These are phyloP conservation scores for Marasmius oreades DNA, from an alignment of 1,284 basidiomycete species.

Conservation along the genomic window DNA sequence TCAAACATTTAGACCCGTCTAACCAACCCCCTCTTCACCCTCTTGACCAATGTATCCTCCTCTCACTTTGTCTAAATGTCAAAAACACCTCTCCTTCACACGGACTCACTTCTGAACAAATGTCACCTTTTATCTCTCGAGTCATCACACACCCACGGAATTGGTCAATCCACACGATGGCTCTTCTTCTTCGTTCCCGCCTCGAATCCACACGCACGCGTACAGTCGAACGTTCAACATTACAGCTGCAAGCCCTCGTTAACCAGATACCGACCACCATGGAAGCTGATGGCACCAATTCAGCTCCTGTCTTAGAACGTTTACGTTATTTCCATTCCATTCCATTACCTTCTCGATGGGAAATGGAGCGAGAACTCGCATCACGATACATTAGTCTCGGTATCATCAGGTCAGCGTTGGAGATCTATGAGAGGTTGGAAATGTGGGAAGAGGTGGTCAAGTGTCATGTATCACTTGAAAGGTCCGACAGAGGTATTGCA, in stretches of 20 bases:
- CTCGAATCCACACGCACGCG: constrained; percentile 84
- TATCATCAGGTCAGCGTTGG: constrained; percentile 82
- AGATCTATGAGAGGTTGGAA: constrained; percentile 89
- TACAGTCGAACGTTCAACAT: constrained; percentile 84
- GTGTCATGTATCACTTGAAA: constrained; percentile 81
- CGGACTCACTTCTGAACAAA: constrained; percentile 86
- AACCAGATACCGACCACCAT: constrained; percentile 88
- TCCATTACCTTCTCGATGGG: constrained; percentile 85
- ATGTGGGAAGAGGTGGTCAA: constrained; percentile 96
- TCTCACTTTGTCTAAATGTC: constrained; percentile 87
- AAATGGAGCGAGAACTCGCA: constrained; percentile 87
- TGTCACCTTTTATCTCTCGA: constrained; percentile 85
- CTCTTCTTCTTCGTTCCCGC: constrained; percentile 84
- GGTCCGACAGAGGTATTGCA: constrained; percentile 68
- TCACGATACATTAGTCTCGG: constrained; percentile 79
- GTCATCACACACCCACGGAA: constrained; percentile 86
- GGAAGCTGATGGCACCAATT: constrained; percentile 44
- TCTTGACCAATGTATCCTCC: constrained; percentile 87
- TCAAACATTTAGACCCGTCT: constrained; percentile 75
- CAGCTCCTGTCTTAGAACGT: constrained; percentile 54
- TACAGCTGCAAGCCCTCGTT: constrained; percentile 90
- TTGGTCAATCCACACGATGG: constrained; percentile 95
- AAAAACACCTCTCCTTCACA: constrained; percentile 84
- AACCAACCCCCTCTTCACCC: constrained; percentile 86
- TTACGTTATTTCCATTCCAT: constrained; percentile 78